Percentiles rank a stretch among this genome's conserved stretches.
Conservation (phyloP, 768 basidiomycete genomes). For the Psilocybe tampanensis region DNA sequence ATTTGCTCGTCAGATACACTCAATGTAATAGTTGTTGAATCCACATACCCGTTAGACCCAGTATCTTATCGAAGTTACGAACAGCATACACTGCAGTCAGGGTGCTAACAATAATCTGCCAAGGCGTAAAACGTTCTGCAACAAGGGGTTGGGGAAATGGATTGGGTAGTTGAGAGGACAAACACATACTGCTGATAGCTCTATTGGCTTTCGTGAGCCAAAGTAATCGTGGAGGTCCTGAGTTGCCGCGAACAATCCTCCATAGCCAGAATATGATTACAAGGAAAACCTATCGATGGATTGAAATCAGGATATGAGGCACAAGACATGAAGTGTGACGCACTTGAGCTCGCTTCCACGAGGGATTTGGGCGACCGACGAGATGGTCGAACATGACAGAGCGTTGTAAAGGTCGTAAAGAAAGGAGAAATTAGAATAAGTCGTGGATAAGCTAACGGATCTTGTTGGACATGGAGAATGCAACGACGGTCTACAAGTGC, state of each 20-base stretch:
- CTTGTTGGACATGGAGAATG: constrained; percentile 15
- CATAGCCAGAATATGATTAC: constrained; percentile 93
- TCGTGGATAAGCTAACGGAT: constrained; percentile 12
- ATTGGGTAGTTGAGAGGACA: not conserved
- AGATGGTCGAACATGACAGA: constrained; percentile 89
- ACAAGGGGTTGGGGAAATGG: not conserved
- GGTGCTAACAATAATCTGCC: constrained; percentile 89
- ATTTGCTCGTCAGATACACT: constrained; percentile 1
- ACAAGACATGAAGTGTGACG: constrained; percentile 12
- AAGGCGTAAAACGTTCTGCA: constrained; percentile 87
- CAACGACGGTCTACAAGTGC: constrained; percentile 13
- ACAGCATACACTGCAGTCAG: constrained; percentile 83
- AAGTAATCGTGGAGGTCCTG: constrained; percentile 65
- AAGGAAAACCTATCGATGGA: constrained; percentile 69
- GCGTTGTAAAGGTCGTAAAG: constrained; percentile 13
- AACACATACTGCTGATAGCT: constrained; percentile 52
- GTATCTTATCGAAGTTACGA: constrained; percentile 81
- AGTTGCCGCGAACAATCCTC: constrained; percentile 68
- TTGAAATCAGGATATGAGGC: not conserved
- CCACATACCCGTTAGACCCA: constrained; percentile 76
- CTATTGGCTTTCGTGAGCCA: constrained; percentile 65
- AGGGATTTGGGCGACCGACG: constrained; percentile 81
- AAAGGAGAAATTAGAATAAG: not conserved
- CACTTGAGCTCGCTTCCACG: constrained; percentile 90
- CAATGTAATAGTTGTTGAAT: constrained; percentile 1